A percentile compares a stretch with the other conserved stretches of the same genome.
phyloP scores from a whole-genome alignment of 805 yeast genomes.

The Lipomyces japonicus region DNA sequence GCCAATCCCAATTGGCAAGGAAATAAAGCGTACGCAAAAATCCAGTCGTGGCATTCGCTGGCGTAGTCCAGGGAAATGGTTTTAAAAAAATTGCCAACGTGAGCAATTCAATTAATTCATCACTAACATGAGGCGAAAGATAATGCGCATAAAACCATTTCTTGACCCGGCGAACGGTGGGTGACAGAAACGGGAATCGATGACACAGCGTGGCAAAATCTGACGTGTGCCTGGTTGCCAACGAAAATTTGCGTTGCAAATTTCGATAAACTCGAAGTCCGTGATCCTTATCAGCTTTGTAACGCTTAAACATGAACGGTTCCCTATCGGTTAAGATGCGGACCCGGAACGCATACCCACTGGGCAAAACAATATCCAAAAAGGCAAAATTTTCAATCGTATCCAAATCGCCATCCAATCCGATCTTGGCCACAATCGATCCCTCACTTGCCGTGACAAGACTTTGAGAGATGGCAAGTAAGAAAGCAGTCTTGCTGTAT shows the following conservation, averaged over 20 bases:
- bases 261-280: conserved; percentile 26
- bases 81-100: conserved; percentile 83
- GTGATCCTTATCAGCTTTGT: conserved; percentile 47
- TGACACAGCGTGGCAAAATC: conserved; percentile 67
- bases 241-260: conserved; percentile 13
- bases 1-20: conserved; percentile 90
- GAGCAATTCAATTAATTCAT: conserved; percentile 76
- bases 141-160: conserved; percentile 85
- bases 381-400: conserved; percentile 43
- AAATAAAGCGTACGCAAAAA: conserved; percentile 70
- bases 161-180: conserved; percentile 80
- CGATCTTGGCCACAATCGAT: conserved; percentile 55
- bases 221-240: conserved; percentile 57
- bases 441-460: conserved; percentile 46
- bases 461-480: conserved; percentile 60
- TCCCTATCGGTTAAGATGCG: conserved; percentile 82
- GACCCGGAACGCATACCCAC: conserved; percentile 80
- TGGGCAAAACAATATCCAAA: conserved; percentile 72
- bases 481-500: conserved; percentile 84
- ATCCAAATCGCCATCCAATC: conserved; percentile 51
- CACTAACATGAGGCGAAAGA: conserved; percentile 64
- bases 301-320: conserved; percentile 55
- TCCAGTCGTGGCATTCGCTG: conserved; percentile 76
- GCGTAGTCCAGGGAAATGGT: conserved; percentile 77
- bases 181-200: conserved; percentile 67